Evolutionary conservation across 176 grass and related monocot genomes (phyloP), one percentile per base, ranked within the genome.

Genomic region (Aegilops sharonensis): DNA sequence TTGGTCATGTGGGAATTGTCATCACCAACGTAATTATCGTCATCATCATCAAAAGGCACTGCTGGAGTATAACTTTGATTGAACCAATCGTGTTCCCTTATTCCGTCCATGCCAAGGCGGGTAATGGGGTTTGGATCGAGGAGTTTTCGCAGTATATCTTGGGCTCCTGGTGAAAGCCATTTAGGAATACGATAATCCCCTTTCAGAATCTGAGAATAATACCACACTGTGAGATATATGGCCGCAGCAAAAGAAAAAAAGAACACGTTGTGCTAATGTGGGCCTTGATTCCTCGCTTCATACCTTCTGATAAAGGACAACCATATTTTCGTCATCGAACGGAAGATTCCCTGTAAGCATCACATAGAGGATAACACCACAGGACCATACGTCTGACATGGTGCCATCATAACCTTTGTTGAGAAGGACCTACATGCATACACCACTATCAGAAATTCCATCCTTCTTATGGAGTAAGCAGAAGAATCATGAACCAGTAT

Each of bases 351-450:
- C 94, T 42, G 92, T 96, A 74, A 99, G 94, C 74, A 99, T 96
- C 9, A 94, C 97, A 70, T 96, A 99, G 32, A 99, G 84, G 78
- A 99, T 94, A 62, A 88, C 94, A 67, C 97, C 94, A 78, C 97
- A 96, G 57, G 97, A 99, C 97, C 97, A 99, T 39, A 99, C 85
- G 78, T 99, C 97, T 17, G 97, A 90, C 66, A 90, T 70, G 6
- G 97, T 76, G 17, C 97, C 97, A 75, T 96, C 97, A 69, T 96
- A 99, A 25, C 97, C 97, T 93, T 78, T 90, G 82, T 99, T 99
- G 52, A 92, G 75, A 85, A 99, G 87, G 66, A 99, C 92, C 97
- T 99, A 73, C 25, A 75, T 80, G 72, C 25, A 75, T 82, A 76
- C 61, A 88, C 24, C 17, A 78, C 65, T 21, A 47, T 87, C 64